These are phyloP conservation scores for Tephrocybe sp. DNA, from an alignment of 768 basidiomycete species.

Conservation along the genomic window DNA sequence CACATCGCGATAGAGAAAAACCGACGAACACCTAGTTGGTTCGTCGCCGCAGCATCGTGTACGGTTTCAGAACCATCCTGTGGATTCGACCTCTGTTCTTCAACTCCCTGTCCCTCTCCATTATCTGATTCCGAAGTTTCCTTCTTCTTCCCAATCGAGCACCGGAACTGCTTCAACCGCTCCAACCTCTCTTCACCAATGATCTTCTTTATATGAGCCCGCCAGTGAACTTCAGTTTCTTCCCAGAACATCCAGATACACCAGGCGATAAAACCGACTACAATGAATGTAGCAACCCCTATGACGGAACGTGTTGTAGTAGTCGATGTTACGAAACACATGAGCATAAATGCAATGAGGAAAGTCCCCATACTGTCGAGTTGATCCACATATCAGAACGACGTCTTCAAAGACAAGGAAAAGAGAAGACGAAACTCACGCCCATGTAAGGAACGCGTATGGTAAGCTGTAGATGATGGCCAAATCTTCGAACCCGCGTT, in stretches of 20 bases:
- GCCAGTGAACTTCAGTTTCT: constrained; percentile 1
- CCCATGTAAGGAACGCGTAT: constrained; percentile 9
- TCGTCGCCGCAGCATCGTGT: too few relatives aligned
- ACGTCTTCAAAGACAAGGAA: not conserved
- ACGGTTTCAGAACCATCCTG: too few relatives aligned
- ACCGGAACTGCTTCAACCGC: too few relatives aligned
- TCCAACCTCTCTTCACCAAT: too few relatives aligned
- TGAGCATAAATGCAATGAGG: constrained; percentile 21
- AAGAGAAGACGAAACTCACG: not conserved
- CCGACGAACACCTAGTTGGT: too few relatives aligned
- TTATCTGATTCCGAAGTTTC: too few relatives aligned
- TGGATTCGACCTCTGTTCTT: too few relatives aligned
- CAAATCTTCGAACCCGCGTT: not conserved
- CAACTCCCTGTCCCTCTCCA: too few relatives aligned
- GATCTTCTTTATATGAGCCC: not conserved
- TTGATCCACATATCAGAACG: not conserved
- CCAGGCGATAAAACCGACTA: constrained; percentile 19
- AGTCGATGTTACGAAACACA: constrained; percentile 23
- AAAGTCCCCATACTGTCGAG: constrained; percentile 22
- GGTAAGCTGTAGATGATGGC: constrained; percentile 11
- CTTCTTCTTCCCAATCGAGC: too few relatives aligned
- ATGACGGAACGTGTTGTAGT: constrained; percentile 14
- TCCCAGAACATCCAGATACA: constrained; percentile 22
- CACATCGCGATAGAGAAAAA: too few relatives aligned
- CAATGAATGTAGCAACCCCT: constrained; percentile 8